Conservation (phyloP, 495 filamentous ascomycete genomes). For the Lasiosphaeriaceae sp. region DNA sequence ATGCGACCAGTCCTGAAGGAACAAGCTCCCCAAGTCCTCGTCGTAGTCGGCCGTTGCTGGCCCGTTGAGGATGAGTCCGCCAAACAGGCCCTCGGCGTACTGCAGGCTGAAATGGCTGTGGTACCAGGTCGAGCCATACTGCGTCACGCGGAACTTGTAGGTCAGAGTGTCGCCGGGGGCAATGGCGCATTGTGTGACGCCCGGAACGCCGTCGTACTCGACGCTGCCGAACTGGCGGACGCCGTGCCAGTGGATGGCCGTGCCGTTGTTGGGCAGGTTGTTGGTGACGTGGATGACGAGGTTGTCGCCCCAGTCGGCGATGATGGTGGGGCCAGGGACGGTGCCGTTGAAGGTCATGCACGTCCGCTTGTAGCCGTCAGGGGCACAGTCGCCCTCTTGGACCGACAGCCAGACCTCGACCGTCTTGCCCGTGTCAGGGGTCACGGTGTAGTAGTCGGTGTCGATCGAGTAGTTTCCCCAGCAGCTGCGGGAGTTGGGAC, state of each 20-base stretch:
- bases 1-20: conserved; percentile 31
- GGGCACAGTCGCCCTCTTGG: conserved; percentile 30
- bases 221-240: conserved; percentile 31
- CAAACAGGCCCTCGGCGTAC: conserved; percentile 44
- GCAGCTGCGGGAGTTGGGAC: conserved; percentile 14
- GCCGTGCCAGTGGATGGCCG: conserved; percentile 37
- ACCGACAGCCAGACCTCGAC: conserved; percentile 28
- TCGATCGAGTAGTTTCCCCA: conserved; percentile 25
- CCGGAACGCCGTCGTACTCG: conserved; percentile 43
- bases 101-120: conserved; percentile 55
- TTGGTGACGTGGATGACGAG: conserved; percentile 51
- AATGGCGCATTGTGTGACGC: conserved; percentile 48
- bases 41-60: conserved; percentile 41
- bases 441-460: conserved; percentile 25
- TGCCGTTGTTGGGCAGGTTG: conserved; percentile 30
- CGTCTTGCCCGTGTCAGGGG: conserved; percentile 12
- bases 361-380: conserved; percentile 52
- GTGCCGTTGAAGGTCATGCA: conserved; percentile 55
- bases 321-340: conserved; percentile 53
- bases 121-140: conserved; percentile 57
- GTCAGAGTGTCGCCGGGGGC: conserved; percentile 42
- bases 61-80: conserved; percentile 42
- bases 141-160: conserved; percentile 48
- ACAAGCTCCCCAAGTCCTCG: conserved; percentile 25
- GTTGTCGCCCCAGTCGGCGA: conserved; percentile 49